Percentiles rank a stretch among this genome's conserved stretches.
Conservation (phyloP, 768 basidiomycete species). For the Boletus barrowsii region DNA sequence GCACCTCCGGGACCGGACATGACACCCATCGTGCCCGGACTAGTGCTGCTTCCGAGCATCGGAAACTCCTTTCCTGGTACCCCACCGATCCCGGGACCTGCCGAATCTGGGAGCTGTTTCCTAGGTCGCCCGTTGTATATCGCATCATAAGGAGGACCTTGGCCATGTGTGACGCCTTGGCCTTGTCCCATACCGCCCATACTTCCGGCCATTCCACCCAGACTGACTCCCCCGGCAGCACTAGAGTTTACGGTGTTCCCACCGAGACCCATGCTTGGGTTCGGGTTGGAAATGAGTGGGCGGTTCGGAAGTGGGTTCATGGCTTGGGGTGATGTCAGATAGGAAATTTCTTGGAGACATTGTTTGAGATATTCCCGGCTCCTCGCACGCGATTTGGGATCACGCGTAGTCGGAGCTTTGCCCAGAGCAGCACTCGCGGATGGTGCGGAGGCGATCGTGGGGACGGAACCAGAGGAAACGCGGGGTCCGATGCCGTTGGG, state of each 20-base stretch:
- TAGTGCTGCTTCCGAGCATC: slow-evolving; percentile 49
- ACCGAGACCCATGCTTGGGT: slow-evolving; percentile 19
- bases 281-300: slow-evolving; percentile 60
- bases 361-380: slow-evolving; percentile 98
- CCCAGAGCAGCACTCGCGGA: slow-evolving; percentile 50
- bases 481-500: slow-evolving; percentile 59
- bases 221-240: slow-evolving; percentile 13
- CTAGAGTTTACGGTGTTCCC: slow-evolving; percentile 20
- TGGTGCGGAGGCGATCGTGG: slow-evolving; percentile 18
- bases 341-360: slow-evolving; percentile 98
- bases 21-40: slow-evolving; percentile 35
- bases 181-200: slow-evolving; percentile 17
- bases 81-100: slow-evolving; percentile 15
- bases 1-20: slow-evolving; percentile 52
- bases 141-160: slow-evolving; percentile 56
- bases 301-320: slow-evolving; percentile 95
- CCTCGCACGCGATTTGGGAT: slow-evolving; percentile 93
- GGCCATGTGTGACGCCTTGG: slow-evolving; percentile 18
- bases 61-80: slow-evolving; percentile 57
- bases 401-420: slow-evolving; percentile 77
- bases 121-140: slow-evolving; percentile 80
- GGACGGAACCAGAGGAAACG: slow-evolving; percentile 50
- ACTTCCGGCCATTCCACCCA: slow-evolving; percentile 7
- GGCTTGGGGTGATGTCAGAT: slow-evolving; percentile 94
- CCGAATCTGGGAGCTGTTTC: slow-evolving; percentile 72